Percentiles rank a stretch among this genome's conserved stretches.
These are phyloP conservation scores for Tolypocladium endophyticum DNA, from an alignment of 2,329 filamentous ascomycete genomes.

Conservation along the genomic window DNA sequence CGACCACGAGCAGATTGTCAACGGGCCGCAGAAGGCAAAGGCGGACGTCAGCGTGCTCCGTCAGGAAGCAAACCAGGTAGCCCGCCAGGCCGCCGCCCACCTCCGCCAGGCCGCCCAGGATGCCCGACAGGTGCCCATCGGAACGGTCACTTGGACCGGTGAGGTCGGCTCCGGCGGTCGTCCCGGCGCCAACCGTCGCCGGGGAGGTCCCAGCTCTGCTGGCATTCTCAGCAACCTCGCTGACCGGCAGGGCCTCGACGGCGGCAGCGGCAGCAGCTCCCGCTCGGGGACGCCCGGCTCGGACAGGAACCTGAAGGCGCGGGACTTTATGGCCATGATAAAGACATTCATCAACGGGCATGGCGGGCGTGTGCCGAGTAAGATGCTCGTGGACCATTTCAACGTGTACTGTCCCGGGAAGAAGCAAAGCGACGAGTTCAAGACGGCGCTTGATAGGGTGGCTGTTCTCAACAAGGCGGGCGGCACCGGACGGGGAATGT, in stretches of 20 bases:
- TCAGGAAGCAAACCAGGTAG: conserved; percentile 70
- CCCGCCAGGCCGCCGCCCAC: conserved; percentile 65
- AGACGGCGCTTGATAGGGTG: conserved; percentile 65
- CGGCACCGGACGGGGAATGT: conserved; percentile 41
- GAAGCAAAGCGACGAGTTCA: conserved; percentile 69
- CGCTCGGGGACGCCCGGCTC: conserved; percentile 32
- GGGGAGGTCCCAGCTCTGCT: conserved; percentile 41
- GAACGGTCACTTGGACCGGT: conserved; percentile 90
- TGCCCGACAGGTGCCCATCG: conserved; percentile 63
- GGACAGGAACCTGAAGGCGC: conserved; percentile 34
- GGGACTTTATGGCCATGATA: conserved; percentile 62
- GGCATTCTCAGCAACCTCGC: conserved; percentile 47
- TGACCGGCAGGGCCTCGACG: conserved; percentile 41
- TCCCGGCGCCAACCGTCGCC: conserved; percentile 44
- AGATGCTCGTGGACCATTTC: conserved; percentile 85
- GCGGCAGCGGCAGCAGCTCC: conserved; percentile 31
- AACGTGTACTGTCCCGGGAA: conserved; percentile 58
- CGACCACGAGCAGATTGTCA: conserved; percentile 86
- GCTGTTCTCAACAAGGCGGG: conserved; percentile 57
- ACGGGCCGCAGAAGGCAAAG: conserved; percentile 58
- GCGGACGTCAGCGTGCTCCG: conserved; percentile 72
- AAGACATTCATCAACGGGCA: conserved; percentile 69
- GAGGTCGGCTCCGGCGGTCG: conserved; percentile 68
- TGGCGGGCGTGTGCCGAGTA: conserved; percentile 68
- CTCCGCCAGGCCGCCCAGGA: conserved; percentile 63